Percentiles rank a stretch among this genome's conserved stretches.
phyloP scores from a whole-genome alignment of 495 filamentous ascomycete genomes.

The Penicillium psychrofluorescens region DNA sequence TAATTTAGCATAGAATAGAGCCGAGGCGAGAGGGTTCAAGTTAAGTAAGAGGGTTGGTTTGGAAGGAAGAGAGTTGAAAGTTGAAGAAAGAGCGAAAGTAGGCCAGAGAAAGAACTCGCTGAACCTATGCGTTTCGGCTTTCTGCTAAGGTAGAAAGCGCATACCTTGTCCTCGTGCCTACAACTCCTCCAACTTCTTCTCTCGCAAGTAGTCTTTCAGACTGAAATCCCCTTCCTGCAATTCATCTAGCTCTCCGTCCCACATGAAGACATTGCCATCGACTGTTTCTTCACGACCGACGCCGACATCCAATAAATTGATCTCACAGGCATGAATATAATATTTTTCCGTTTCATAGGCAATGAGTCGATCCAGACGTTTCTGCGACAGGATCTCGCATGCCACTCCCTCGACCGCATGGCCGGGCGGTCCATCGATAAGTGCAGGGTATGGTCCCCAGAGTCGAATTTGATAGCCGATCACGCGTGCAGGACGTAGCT shows the following conservation, averaged over 20 bases:
- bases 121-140: no score
- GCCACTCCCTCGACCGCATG: background rate
- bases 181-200: background rate
- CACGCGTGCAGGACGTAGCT: background rate
- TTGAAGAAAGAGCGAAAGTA: no score
- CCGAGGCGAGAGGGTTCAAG: no score
- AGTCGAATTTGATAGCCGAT: background rate
- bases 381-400: background rate
- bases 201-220: background rate
- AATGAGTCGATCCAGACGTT: background rate
- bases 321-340: background rate
- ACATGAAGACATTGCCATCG: background rate
- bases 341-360: background rate
- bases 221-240: background rate
- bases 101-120: no score
- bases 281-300: background rate
- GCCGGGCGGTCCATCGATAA: background rate
- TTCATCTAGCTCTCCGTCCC: background rate
- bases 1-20: no score
- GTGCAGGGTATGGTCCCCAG: background rate
- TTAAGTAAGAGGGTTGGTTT: no score
- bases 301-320: background rate
- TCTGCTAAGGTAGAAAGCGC: no score
- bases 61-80: no score
- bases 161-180: no score